A percentile compares a stretch with the other conserved stretches of the same genome.
These are phyloP conservation scores for Cladophialophora chaetospira DNA, from an alignment of 2,329 filamentous ascomycete genomes.

Conservation along the genomic window DNA sequence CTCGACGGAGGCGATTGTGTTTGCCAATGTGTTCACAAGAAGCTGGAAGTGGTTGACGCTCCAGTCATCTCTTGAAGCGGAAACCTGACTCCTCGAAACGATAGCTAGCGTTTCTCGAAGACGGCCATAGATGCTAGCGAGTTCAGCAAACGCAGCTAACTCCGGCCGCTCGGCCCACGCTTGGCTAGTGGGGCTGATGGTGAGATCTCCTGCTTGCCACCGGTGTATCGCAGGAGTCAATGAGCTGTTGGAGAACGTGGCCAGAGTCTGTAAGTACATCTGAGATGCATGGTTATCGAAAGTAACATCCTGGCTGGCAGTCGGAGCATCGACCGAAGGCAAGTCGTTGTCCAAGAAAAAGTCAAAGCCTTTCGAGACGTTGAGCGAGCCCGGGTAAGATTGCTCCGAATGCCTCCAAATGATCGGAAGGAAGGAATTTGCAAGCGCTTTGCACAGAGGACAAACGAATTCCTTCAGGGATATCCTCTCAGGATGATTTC, in stretches of 20 bases:
- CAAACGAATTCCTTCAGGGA: slow-evolving; percentile 88
- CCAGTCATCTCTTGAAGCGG: slow-evolving; percentile 1
- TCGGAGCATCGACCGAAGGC: slow-evolving; percentile 37
- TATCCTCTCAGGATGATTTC: slow-evolving; percentile 85
- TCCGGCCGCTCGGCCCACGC: slow-evolving; percentile 26
- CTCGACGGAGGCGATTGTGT: slow-evolving; percentile 83
- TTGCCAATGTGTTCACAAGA: slow-evolving; percentile 28
- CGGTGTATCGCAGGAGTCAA: slow-evolving; percentile 23
- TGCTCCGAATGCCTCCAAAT: slow-evolving; percentile 94
- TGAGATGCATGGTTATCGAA: slow-evolving; percentile 15
- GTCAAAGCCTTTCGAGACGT: slow-evolving; percentile 62
- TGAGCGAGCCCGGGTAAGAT: slow-evolving; percentile 72
- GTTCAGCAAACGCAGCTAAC: slow-evolving; percentile 24
- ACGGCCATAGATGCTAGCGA: slow-evolving; percentile 36
- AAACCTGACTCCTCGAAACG: slow-evolving; percentile 7
- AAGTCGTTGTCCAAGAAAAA: slow-evolving; percentile 68
- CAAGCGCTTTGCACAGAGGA: slow-evolving; percentile 92
- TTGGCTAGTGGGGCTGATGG: slow-evolving; percentile 24
- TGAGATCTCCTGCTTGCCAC: slow-evolving; percentile 26
- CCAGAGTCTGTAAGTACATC: slow-evolving; percentile 39
- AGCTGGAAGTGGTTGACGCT: slow-evolving; percentile 24
- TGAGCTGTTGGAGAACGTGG: slow-evolving; percentile 32
- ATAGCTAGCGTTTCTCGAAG: slow-evolving; percentile 29
- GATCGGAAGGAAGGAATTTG: slow-evolving; percentile 91
- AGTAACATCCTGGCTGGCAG: slow-evolving; percentile 26